phyloP scores from a whole-genome alignment of 2,329 filamentous ascomycete species.

The Elsinoe australis region DNA sequence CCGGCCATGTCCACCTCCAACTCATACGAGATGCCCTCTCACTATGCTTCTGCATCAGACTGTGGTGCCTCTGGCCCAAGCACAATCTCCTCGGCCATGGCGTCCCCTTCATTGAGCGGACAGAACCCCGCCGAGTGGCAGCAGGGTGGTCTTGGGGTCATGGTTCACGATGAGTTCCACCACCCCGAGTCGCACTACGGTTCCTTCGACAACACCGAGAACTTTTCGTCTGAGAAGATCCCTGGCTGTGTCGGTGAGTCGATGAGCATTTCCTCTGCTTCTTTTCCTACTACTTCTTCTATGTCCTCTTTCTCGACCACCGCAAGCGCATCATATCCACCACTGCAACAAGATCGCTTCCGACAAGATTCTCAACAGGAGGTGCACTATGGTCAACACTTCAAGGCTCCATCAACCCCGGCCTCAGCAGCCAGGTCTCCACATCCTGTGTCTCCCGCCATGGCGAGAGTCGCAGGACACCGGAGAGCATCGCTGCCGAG shows the following conservation, averaged over 20 bases:
- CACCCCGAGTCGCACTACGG: conserved; percentile 46
- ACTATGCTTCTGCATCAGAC: conserved; percentile 43
- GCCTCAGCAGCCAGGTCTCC: conserved; percentile 22
- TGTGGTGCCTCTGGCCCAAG: conserved; percentile 43
- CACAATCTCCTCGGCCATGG: conserved; percentile 43
- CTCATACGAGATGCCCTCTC: conserved; percentile 40
- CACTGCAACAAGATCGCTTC: conserved; percentile 35
- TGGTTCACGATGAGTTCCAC: conserved; percentile 50
- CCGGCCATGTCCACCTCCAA: conserved; percentile 38
- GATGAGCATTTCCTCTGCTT: conserved; percentile 31
- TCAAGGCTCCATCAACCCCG: conserved; percentile 26
- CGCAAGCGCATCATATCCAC: conserved; percentile 25
- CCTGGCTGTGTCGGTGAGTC: conserved; percentile 45
- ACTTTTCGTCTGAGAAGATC: conserved; percentile 39
- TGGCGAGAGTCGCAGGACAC: conserved; percentile 23
- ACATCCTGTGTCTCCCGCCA: conserved; percentile 21
- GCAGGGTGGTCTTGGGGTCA: conserved; percentile 53
- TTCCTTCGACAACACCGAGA: conserved; percentile 50
- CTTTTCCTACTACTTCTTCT: conserved; percentile 23
- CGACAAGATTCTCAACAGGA: conserved; percentile 18
- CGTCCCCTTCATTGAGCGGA: conserved; percentile 51
- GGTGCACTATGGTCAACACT: conserved; percentile 18
- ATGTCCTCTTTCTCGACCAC: conserved; percentile 20
- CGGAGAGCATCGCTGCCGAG: conserved; percentile 17
- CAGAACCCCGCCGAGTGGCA: conserved; percentile 54